Percentiles rank a stretch among this genome's conserved stretches.
phyloP scores from a whole-genome alignment of 306 rosid genomes.

The Albizia julibrissin region DNA sequence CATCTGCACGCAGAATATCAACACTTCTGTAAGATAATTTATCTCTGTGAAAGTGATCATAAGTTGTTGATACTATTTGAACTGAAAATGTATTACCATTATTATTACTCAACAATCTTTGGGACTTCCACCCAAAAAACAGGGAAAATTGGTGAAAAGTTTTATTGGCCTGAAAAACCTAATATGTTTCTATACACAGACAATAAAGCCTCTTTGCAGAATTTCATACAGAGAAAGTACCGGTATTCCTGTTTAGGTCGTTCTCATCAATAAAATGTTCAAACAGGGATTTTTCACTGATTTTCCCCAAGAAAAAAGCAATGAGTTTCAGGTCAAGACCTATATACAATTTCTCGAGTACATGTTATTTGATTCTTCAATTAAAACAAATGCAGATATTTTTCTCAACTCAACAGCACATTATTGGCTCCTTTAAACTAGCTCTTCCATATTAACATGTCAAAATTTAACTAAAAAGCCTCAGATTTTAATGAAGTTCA shows the following conservation, averaged over 20 bases:
- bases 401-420: background rate
- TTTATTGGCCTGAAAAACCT: no score
- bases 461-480: background rate
- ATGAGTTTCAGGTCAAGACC: background rate
- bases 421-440: background rate
- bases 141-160: no score
- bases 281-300: no score
- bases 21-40: background rate
- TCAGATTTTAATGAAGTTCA: background rate
- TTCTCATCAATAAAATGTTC: no score
- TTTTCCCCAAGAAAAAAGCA: background rate
- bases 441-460: background rate
- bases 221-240: no score
- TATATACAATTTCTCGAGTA: background rate
- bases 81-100: background rate
- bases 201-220: no score
- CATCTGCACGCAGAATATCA: conserved; percentile 54
- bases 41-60: background rate
- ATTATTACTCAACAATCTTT: background rate
- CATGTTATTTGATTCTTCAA: background rate
- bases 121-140: background rate
- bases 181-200: no score
- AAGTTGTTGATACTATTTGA: background rate
- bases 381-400: background rate
- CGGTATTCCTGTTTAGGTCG: no score